phyloP scores from a whole-genome alignment of 305 asterid species.

The Fraxinus albicans region DNA sequence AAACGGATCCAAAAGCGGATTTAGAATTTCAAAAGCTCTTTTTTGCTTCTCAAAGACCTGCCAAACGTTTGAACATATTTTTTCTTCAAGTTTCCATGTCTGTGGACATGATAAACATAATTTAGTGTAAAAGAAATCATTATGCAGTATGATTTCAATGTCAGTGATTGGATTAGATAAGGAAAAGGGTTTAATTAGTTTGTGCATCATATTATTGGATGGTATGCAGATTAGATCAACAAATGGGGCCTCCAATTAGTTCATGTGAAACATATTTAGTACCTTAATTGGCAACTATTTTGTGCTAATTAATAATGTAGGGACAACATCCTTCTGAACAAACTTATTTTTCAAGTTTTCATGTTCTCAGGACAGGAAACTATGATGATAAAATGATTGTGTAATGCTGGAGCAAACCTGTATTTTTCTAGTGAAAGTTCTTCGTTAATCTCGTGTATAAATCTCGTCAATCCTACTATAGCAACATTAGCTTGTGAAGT shows the following conservation, averaged over 20 bases:
- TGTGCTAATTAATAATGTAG: not conserved
- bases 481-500: not conserved
- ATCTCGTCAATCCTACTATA: not conserved
- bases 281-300: not conserved
- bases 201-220: not conserved
- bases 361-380: not conserved
- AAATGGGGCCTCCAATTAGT: not conserved
- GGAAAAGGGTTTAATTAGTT: not conserved
- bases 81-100: slow-evolving; percentile 27
- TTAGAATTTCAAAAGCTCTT: not conserved
- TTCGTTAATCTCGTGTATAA: not conserved
- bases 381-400: not conserved
- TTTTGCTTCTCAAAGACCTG: not conserved
- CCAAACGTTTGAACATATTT: slow-evolving; percentile 6
- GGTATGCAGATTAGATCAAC: not conserved
- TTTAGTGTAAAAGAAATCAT: not conserved
- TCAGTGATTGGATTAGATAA: not conserved
- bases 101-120: not conserved
- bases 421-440: too few species aligned
- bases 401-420: not conserved
- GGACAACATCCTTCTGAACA: not conserved
- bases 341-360: not conserved
- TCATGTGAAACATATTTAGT: not conserved
- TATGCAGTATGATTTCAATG: not conserved
- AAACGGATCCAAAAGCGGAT: not conserved